phyloP scores from a whole-genome alignment of 1,139 yeast species.

The Saccharomyces hybrid region DNA sequence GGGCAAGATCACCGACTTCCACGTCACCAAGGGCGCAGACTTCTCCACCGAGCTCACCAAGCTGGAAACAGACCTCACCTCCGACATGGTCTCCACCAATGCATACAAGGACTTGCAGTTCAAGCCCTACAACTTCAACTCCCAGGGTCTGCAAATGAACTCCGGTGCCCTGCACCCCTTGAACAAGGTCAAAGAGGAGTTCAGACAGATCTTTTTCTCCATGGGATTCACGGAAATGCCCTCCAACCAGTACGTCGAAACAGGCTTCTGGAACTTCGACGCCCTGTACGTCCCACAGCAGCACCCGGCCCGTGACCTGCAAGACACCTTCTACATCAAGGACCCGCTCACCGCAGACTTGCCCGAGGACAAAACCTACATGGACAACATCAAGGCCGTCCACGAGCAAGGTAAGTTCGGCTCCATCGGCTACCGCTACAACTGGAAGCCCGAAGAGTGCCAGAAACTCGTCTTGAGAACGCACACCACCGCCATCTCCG shows the following conservation, averaged over 20 bases:
- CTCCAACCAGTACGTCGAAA: constrained; percentile 92
- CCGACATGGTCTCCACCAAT: constrained; percentile 79
- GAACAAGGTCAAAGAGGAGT: constrained; percentile 93
- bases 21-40: constrained; percentile 71
- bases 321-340: constrained; percentile 93
- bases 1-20: constrained; percentile 69
- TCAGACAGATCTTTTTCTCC: constrained; percentile 92
- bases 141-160: constrained; percentile 81
- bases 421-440: constrained; percentile 95
- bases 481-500: constrained; percentile 92
- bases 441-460: constrained; percentile 90
- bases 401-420: constrained; percentile 90
- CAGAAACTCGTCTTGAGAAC: constrained; percentile 90
- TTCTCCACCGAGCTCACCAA: constrained; percentile 75
- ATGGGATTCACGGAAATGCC: constrained; percentile 99
- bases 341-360: constrained; percentile 76
- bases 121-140: constrained; percentile 92
- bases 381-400: constrained; percentile 70
- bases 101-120: constrained; percentile 79
- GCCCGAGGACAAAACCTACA: constrained; percentile 73
- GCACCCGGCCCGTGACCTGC: constrained; percentile 98
- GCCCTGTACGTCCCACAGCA: constrained; percentile 95
- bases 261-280: constrained; percentile 99
- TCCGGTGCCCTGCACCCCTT: constrained; percentile 96
- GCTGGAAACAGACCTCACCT: constrained; percentile 86